Conservation (phyloP, 805 yeast genomes). For the Ogataea minuta region DNA sequence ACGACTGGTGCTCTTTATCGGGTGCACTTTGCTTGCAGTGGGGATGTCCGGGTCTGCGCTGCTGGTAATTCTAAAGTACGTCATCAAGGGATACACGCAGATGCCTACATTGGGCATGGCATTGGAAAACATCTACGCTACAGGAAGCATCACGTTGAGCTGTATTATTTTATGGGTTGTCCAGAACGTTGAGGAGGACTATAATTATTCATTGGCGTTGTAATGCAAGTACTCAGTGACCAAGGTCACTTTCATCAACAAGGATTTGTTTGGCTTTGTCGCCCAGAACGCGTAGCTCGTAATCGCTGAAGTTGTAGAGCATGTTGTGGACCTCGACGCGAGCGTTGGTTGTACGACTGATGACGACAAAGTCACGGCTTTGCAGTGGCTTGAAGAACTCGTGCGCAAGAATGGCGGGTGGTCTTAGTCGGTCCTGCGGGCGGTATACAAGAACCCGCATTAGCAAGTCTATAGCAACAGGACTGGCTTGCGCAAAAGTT, state of each 20-base stretch:
- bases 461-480: slow-evolving; percentile 82
- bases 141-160: slow-evolving; percentile 79
- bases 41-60: slow-evolving; percentile 13
- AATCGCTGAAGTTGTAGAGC: slow-evolving; percentile 68
- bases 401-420: slow-evolving; percentile 81
- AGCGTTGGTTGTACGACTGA: slow-evolving; percentile 32
- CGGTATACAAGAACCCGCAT: slow-evolving; percentile 83
- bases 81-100: slow-evolving; percentile 66
- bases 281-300: slow-evolving; percentile 44
- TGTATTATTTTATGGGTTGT: slow-evolving; percentile 90
- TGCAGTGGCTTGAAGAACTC: slow-evolving; percentile 87
- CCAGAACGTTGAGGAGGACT: slow-evolving; percentile 94
- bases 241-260: slow-evolving; percentile 17
- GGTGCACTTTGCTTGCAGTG: slow-evolving; percentile 80
- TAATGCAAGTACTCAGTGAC: slow-evolving; percentile 14
- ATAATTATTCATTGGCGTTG: slow-evolving; percentile 80
- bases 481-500: slow-evolving; percentile 74
- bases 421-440: slow-evolving; percentile 78
- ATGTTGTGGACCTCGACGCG: slow-evolving; percentile 39
- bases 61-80: slow-evolving; percentile 68
- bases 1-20: slow-evolving; percentile 82
- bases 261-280: slow-evolving; percentile 24
- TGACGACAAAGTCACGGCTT: slow-evolving; percentile 42
- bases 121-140: slow-evolving; percentile 77
- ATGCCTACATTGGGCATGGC: slow-evolving; percentile 97